Conservation (phyloP, 2,329 filamentous ascomycete species). For the Aspergillus ochraceus region DNA sequence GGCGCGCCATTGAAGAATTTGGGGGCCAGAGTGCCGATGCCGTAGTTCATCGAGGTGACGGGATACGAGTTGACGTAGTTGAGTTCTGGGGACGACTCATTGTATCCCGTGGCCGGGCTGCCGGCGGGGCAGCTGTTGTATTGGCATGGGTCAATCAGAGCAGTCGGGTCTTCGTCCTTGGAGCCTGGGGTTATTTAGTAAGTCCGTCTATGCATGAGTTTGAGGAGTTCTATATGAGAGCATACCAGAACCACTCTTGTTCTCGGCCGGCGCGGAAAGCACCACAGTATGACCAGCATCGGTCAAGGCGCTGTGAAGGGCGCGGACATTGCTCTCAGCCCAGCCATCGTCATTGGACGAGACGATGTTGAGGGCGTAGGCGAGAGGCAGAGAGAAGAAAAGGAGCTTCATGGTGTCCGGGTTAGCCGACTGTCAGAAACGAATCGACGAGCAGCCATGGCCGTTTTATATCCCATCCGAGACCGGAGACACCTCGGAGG, state of each 20-base stretch:
- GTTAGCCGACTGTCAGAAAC: neutral
- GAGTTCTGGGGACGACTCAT: slow-evolving; percentile 57
- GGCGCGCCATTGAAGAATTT: slow-evolving; percentile 56
- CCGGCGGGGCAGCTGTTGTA: slow-evolving; percentile 61
- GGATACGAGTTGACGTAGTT: slow-evolving; percentile 74
- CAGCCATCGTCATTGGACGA: slow-evolving; percentile 73
- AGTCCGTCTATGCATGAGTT: neutral
- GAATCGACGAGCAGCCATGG: neutral
- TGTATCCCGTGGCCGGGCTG: slow-evolving; percentile 58
- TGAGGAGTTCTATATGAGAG: neutral
- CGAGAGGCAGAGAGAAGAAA: slow-evolving; percentile 22
- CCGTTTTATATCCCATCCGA: neutral
- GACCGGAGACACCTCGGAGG: neutral
- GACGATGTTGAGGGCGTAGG: slow-evolving; percentile 54
- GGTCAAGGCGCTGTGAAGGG: slow-evolving; percentile 58
- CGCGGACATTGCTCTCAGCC: slow-evolving; percentile 67
- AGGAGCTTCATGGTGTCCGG: slow-evolving; percentile 24
- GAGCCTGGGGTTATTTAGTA: slow-evolving; percentile 49
- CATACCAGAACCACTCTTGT: slow-evolving; percentile 63
- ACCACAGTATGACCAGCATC: slow-evolving; percentile 61
- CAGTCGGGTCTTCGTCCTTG: slow-evolving; percentile 48
- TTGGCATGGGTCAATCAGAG: slow-evolving; percentile 55
- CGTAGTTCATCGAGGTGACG: slow-evolving; percentile 63
- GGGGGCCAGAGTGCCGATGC: slow-evolving; percentile 58
- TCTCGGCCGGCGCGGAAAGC: slow-evolving; percentile 65